Percentiles rank a stretch among this genome's conserved stretches.
Conservation (phyloP, 805 yeast genomes). For the Wickerhamomyces alni region DNA sequence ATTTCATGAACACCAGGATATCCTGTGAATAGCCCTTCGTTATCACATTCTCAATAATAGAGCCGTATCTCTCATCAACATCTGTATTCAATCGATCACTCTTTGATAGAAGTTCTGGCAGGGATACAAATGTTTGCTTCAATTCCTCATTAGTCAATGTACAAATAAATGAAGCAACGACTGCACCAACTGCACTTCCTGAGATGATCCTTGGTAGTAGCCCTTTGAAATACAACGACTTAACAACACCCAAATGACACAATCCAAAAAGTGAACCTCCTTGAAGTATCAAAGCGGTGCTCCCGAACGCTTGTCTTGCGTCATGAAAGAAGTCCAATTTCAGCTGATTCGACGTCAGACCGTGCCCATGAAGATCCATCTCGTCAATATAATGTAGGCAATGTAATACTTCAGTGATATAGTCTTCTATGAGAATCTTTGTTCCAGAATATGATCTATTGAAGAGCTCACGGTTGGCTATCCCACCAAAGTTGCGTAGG, state of each 20-base stretch:
- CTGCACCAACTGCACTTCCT: slow-evolving; percentile 93
- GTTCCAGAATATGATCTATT: slow-evolving; percentile 85
- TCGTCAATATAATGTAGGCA: slow-evolving; percentile 57
- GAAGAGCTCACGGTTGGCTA: slow-evolving; percentile 71
- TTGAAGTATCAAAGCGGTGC: slow-evolving; percentile 84
- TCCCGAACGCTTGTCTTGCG: slow-evolving; percentile 81
- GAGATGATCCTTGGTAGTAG: slow-evolving; percentile 80
- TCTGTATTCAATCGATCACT: slow-evolving; percentile 42
- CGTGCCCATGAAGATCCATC: slow-evolving; percentile 22
- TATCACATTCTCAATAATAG: slow-evolving; percentile 67
- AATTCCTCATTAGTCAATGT: slow-evolving; percentile 65
- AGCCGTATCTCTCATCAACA: slow-evolving; percentile 56
- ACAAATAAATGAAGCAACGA: slow-evolving; percentile 83
- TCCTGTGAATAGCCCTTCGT: slow-evolving; percentile 85
- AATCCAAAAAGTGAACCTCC: slow-evolving; percentile 95
- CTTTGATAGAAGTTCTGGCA: slow-evolving; percentile 37
- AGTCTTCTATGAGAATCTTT: slow-evolving; percentile 81
- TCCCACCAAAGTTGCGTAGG: slow-evolving; percentile 87
- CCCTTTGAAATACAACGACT: slow-evolving; percentile 69
- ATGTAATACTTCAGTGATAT: slow-evolving; percentile 66
- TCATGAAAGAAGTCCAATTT: slow-evolving; percentile 78
- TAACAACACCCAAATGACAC: slow-evolving; percentile 89
- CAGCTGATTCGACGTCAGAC: slow-evolving; percentile 37
- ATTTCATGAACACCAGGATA: slow-evolving; percentile 69
- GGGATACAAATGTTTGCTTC: slow-evolving; percentile 30